A percentile compares a stretch with the other conserved stretches of the same genome.
These are phyloP conservation scores for Geotrichum restrictum DNA, from an alignment of 1,139 yeast genomes.

Conservation along the genomic window DNA sequence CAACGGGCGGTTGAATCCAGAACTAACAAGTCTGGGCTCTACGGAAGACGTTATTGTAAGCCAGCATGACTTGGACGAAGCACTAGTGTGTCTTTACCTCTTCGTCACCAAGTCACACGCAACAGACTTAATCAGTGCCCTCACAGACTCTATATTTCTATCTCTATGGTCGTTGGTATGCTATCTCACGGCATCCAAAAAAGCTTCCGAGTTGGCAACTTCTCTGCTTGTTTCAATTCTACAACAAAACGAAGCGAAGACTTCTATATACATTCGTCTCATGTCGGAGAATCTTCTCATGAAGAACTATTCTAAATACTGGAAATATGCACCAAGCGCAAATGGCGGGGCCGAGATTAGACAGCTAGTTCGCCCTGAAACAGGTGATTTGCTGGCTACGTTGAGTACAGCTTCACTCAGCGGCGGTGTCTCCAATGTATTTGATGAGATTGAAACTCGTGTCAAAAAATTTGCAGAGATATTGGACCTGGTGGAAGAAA, in stretches of 20 bases:
- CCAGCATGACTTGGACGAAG: slow-evolving; percentile 56
- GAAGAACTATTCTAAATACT: slow-evolving; percentile 9
- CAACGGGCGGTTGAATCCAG: slow-evolving; percentile 21
- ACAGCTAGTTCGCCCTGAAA: background rate
- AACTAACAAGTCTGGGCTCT: background rate
- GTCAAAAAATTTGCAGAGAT: slow-evolving; percentile 48
- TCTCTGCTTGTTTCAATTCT: slow-evolving; percentile 12
- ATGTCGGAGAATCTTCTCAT: slow-evolving; percentile 12
- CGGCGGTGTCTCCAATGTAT: slow-evolving; percentile 28
- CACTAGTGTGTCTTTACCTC: slow-evolving; percentile 62
- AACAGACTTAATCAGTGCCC: slow-evolving; percentile 19
- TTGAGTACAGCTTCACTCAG: slow-evolving; percentile 2
- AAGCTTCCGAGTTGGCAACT: slow-evolving; percentile 22
- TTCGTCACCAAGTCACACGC: slow-evolving; percentile 50
- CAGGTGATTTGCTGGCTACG: slow-evolving; percentile 11
- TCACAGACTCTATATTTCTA: slow-evolving; percentile 41
- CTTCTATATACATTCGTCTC: slow-evolving; percentile 7
- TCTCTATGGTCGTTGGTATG: slow-evolving; percentile 61
- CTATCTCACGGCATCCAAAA: slow-evolving; percentile 43
- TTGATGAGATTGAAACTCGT: slow-evolving; percentile 50
- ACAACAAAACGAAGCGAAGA: slow-evolving; percentile 3
- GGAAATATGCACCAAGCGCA: slow-evolving; percentile 14
- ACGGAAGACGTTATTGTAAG: slow-evolving; percentile 34
- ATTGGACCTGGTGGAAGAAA: slow-evolving; percentile 49
- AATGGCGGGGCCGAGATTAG: slow-evolving; percentile 15